Percentiles rank a stretch among this genome's conserved stretches.
These are phyloP conservation scores for Umbilicus rupestris DNA, from an alignment of 164 flowering plant species.

Conservation along the genomic window DNA sequence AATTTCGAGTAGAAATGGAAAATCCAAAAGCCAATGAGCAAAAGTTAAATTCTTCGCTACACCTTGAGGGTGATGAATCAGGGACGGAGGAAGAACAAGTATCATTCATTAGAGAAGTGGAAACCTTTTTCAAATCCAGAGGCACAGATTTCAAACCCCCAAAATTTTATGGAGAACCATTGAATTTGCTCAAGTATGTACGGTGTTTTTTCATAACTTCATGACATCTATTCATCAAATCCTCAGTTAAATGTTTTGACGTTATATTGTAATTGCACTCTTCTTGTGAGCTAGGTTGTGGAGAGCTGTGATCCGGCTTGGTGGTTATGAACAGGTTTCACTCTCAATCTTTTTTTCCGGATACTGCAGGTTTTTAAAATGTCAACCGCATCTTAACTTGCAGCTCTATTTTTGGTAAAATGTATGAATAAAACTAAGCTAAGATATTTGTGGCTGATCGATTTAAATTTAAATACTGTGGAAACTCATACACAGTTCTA, in stretches of 20 bases:
- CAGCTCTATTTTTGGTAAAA: neutral
- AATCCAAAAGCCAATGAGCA: neutral
- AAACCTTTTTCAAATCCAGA: conserved; percentile 56
- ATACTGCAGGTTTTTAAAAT: neutral
- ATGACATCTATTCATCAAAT: neutral
- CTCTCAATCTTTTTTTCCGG: neutral
- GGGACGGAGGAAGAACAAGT: conserved; percentile 80
- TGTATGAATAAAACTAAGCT: neutral
- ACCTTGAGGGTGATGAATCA: conserved; percentile 43
- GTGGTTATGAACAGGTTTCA: conserved; percentile 86
- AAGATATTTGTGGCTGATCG: neutral
- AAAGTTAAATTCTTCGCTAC: neutral
- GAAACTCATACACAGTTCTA: neutral
- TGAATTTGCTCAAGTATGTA: conserved; percentile 75
- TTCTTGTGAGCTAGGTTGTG: conserved; percentile 46
- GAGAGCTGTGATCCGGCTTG: conserved; percentile 79
- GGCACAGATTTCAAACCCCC: conserved; percentile 85
- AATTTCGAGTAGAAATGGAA: neutral
- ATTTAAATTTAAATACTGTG: neutral
- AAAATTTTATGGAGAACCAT: conserved; percentile 75
- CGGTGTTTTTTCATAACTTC: neutral
- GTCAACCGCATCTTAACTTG: neutral
- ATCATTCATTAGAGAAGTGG: conserved; percentile 67
- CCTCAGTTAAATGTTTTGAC: neutral
- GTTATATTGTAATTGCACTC: neutral